Evolutionary conservation across 1,139 yeast species (phyloP).

Genomic region (Diutina catenulata): DNA sequence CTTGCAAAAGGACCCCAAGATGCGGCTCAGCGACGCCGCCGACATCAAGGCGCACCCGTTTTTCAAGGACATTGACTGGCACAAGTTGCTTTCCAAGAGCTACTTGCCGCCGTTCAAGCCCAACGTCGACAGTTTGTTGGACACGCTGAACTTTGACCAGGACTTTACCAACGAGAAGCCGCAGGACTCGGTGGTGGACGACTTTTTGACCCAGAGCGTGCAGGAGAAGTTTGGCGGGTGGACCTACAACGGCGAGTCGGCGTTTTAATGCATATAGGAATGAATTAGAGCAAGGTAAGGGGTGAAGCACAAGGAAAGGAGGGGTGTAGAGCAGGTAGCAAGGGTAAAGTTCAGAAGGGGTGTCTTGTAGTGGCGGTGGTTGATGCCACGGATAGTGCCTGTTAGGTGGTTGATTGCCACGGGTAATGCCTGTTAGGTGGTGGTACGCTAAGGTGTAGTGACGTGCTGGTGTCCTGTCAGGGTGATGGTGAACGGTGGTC

Average conservation of each 20-base stretch:
- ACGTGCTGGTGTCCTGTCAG: no score
- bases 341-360: no score
- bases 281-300: no score
- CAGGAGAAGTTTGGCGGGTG: conserved; percentile 98
- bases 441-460: no score
- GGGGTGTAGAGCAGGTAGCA: no score
- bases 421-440: no score
- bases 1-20: conserved; percentile 74
- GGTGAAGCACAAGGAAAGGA: no score
- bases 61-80: conserved; percentile 89
- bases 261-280: no score
- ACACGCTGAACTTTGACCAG: conserved; percentile 85
- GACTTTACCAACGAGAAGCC: conserved; percentile 93
- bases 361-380: no score
- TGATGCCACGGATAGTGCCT: no score
- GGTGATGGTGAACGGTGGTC: no score
- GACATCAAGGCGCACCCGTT: conserved; percentile 81
- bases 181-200: conserved; percentile 91
- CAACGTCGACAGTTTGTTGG: conserved; percentile 73
- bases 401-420: no score
- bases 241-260: conserved; percentile 72
- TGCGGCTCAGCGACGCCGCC: conserved; percentile 72
- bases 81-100: conserved; percentile 68
- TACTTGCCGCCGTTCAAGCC: conserved; percentile 96
- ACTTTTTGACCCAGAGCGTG: conserved; percentile 76